A percentile compares a stretch with the other conserved stretches of the same genome.
Evolutionary conservation across 768 basidiomycete genomes (phyloP).

Genomic region (Mycena capillaripes): DNA sequence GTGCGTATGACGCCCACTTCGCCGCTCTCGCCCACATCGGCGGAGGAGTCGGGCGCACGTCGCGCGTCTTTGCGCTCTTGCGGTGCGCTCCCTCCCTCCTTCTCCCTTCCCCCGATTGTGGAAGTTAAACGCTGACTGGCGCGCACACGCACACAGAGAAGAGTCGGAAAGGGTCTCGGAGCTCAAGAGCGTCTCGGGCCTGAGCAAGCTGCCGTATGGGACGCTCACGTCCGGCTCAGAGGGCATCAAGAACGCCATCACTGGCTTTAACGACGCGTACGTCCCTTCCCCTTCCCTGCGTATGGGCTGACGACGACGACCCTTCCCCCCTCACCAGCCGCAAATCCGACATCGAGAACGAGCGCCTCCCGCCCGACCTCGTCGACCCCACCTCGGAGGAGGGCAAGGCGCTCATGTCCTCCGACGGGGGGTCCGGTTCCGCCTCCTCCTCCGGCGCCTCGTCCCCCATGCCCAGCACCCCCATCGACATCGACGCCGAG

Average conservation of each 20-base stretch:
- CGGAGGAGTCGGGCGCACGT: constrained; percentile 89
- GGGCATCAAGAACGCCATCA: constrained; percentile 95
- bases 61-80: constrained; percentile 95
- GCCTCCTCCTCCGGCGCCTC: constrained; percentile 54
- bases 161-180: constrained; percentile 98
- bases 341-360: constrained; percentile 98
- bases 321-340: too few relatives aligned
- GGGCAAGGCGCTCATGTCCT: constrained; percentile 75
- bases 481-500: constrained; percentile 58
- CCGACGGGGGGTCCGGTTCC: constrained; percentile 54
- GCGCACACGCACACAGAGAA: constrained; percentile 76
- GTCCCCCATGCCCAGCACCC: constrained; percentile 51
- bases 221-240: constrained; percentile 92
- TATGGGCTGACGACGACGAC: not conserved
- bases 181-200: constrained; percentile 90
- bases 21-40: constrained; percentile 45
- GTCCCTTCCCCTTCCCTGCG: constrained; percentile 42
- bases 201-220: constrained; percentile 83
- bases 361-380: constrained; percentile 93
- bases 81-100: constrained; percentile 71
- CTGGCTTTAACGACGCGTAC: constrained; percentile 95
- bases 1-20: constrained; percentile 75
- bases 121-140: not conserved
- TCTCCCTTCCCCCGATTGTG: too few relatives aligned
- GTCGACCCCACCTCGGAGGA: constrained; percentile 85